Evolutionary conservation across 2,329 filamentous ascomycete species (phyloP), one percentile per base, ranked within the genome.

Genomic region (Xylogone sp.): DNA sequence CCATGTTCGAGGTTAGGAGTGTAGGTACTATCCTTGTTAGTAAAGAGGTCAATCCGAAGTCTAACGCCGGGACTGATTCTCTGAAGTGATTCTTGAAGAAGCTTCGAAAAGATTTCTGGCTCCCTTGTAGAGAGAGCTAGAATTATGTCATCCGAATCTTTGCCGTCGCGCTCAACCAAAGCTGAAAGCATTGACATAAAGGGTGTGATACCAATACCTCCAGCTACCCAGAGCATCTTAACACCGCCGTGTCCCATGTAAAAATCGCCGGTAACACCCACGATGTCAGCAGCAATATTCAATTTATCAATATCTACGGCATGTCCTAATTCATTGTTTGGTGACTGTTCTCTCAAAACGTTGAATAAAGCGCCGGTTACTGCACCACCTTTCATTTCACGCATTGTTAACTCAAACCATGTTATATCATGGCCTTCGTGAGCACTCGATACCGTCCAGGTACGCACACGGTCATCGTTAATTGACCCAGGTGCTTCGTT

Each of bases 201-300:
- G 5, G 66, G 66, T 22, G 65, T 69, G 9, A 68, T 56, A 2
- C 66, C 66, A 18, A 69, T 62, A 7, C 66, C 66, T 2, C 66
- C 66, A 13, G 66, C 66, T 7, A 39, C 34, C 34, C 54, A 59
- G 12, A 58, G 21, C 13, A 46, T 43, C 21, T 55, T 46, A 21
- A 51, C 7, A 13, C 46, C 49, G 8, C 31, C 27, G 21, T 34
- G 20, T 13, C 29, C 45, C 6, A 48, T 16, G 45, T n/a, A 48
- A 19, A 48, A 48, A 22, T 48, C 45, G 7, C 45, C 45, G 10
- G 45, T 48, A 29, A 48, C 18, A 27, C 45, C 45, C 10, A 20
- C 45, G 6, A 48, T 39, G 7, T 48, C 45, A 31, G 45, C 22
- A 19, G 20, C 7, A 10, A 48, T 21, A 9, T 22, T n/a, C 7